Evolutionary conservation across 2,329 filamentous ascomycete genomes (phyloP).

Genomic region (Tolypocladium amazonense): DNA sequence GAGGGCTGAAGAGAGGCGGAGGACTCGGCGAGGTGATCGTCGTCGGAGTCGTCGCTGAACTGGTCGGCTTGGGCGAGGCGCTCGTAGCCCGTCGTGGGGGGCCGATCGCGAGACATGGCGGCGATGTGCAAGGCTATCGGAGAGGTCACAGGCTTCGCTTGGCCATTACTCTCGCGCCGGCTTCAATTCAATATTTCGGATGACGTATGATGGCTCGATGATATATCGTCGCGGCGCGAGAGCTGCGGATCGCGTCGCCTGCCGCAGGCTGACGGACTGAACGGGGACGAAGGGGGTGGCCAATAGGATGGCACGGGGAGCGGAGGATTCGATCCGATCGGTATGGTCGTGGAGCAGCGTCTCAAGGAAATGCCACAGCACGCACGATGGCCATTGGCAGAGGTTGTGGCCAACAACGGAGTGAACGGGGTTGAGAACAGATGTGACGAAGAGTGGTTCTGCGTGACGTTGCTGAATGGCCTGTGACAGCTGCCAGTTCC

Average conservation of each 20-base stretch:
- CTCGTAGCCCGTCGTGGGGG: slow-evolving; percentile 73
- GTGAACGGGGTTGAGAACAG: neutral
- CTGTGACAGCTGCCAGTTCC: neutral
- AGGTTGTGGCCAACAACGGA: neutral
- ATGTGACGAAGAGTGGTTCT: neutral
- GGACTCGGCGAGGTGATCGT: slow-evolving; percentile 44
- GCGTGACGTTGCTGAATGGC: neutral
- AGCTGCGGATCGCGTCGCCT: neutral
- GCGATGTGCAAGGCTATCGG: neutral
- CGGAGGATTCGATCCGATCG: neutral
- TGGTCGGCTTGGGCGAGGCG: slow-evolving; percentile 74
- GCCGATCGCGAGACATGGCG: slow-evolving; percentile 55
- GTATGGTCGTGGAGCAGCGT: neutral
- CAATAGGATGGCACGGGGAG: neutral
- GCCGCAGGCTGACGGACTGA: neutral
- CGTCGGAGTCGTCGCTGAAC: slow-evolving; percentile 60
- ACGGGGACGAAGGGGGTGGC: neutral
- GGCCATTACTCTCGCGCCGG: slow-evolving; percentile 1
- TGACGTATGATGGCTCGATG: neutral
- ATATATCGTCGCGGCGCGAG: neutral
- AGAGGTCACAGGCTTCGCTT: neutral
- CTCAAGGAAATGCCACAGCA: neutral
- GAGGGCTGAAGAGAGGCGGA: slow-evolving; percentile 46
- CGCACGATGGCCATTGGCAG: neutral
- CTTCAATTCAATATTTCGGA: neutral